Percentiles rank a stretch among this genome's conserved stretches.
These are phyloP conservation scores for Colletotrichum acutatum DNA, from an alignment of 2,329 filamentous ascomycete genomes.

Conservation along the genomic window DNA sequence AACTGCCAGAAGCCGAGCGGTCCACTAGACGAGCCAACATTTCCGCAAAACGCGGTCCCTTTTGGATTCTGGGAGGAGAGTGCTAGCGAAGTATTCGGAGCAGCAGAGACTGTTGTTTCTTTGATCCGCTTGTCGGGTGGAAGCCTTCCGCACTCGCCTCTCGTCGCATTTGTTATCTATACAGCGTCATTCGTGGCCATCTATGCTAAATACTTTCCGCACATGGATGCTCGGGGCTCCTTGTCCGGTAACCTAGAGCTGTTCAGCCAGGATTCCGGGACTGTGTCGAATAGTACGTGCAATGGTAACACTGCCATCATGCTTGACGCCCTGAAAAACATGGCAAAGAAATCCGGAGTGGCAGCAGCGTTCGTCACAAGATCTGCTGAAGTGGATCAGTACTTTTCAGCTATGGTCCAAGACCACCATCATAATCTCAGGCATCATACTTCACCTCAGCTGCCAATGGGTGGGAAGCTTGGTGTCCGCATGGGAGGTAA, in stretches of 20 bases:
- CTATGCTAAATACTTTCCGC: conserved; percentile 74
- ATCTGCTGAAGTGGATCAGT: conserved; percentile 29
- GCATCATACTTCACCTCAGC: not conserved
- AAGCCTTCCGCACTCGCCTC: conserved; percentile 73
- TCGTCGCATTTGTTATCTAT: conserved; percentile 75
- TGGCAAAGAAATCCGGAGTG: conserved; percentile 21
- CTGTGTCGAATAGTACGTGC: not conserved
- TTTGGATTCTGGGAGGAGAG: conserved; percentile 70
- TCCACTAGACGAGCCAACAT: conserved; percentile 68
- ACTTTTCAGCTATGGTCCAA: conserved; percentile 16
- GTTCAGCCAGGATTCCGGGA: not conserved
- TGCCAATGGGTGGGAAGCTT: conserved; percentile 36
- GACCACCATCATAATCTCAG: conserved; percentile 24
- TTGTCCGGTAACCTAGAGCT: conserved; percentile 53
- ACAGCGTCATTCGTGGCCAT: conserved; percentile 73
- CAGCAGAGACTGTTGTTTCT: conserved; percentile 71
- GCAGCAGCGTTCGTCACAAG: conserved; percentile 25
- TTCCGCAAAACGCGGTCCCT: conserved; percentile 59
- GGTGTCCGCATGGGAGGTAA: conserved; percentile 53
- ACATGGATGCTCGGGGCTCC: conserved; percentile 70
- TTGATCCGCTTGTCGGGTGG: conserved; percentile 72
- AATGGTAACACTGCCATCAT: conserved; percentile 3
- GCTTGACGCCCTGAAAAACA: conserved; percentile 12
- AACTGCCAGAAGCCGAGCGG: conserved; percentile 59
- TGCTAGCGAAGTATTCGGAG: conserved; percentile 70